A percentile compares a stretch with the other conserved stretches of the same genome.
These are phyloP conservation scores for Talaromyces sp. DNA, from an alignment of 2,329 filamentous ascomycete species.

Conservation along the genomic window DNA sequence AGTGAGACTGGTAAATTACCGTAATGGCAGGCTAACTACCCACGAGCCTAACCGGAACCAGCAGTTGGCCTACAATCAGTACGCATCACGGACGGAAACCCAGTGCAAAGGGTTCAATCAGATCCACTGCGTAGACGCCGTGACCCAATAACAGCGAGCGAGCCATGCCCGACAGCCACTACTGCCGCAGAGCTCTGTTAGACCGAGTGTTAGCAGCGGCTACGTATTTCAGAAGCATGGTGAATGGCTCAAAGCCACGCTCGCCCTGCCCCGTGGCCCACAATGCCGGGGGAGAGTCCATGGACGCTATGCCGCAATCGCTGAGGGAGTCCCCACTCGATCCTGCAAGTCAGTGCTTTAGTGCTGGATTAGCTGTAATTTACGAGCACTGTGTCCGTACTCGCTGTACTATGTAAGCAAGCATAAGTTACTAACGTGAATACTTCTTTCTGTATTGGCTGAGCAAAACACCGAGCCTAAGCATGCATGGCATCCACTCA, in stretches of 20 bases:
- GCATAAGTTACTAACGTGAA: neutral
- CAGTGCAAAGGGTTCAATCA: slow-evolving; percentile 11
- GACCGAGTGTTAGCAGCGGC: slow-evolving; percentile 15
- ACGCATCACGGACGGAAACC: neutral
- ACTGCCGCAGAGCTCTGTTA: neutral
- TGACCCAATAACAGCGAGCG: neutral
- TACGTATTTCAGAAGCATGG: slow-evolving; percentile 2
- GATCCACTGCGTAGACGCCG: slow-evolving; percentile 1
- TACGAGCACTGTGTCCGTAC: neutral
- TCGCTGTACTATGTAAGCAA: neutral
- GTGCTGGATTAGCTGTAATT: neutral
- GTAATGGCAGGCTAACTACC: neutral
- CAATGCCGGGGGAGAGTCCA: neutral
- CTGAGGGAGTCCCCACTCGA: neutral
- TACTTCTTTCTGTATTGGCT: neutral
- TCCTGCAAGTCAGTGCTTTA: neutral
- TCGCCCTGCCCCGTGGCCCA: slow-evolving; percentile 5
- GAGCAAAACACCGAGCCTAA: neutral
- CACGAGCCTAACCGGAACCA: neutral
- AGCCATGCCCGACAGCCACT: slow-evolving; percentile 2
- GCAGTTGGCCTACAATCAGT: slow-evolving; percentile 1
- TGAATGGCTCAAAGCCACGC: slow-evolving; percentile 11
- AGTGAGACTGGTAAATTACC: slow-evolving; percentile 6
- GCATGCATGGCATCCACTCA: slow-evolving; percentile 5
- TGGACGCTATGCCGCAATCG: neutral